phyloP scores from a whole-genome alignment of 2,329 filamentous ascomycete species.

The Chrysosporium keratinophilum region DNA sequence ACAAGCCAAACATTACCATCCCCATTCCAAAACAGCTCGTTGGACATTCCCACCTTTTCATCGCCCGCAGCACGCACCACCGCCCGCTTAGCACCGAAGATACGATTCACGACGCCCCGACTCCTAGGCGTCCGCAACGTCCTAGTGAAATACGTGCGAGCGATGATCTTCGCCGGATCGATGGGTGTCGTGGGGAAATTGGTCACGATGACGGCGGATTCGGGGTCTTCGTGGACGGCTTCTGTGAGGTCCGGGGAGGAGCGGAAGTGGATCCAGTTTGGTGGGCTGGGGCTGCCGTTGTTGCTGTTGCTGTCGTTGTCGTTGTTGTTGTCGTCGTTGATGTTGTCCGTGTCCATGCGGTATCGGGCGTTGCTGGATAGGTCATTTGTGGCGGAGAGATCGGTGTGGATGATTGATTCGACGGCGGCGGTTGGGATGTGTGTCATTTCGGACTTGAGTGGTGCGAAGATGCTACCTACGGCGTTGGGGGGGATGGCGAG shows the following conservation, averaged over 20 bases:
- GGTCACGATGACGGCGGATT: constrained; percentile 43
- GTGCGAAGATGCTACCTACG: constrained; percentile 40
- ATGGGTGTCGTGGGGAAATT: constrained; percentile 40
- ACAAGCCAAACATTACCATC: constrained; percentile 46
- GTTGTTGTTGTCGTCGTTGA: neutral
- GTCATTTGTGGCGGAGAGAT: constrained; percentile 17
- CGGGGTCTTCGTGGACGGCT: constrained; percentile 42
- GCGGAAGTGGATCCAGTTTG: constrained; percentile 29
- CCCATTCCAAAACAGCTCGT: constrained; percentile 42
- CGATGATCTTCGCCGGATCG: constrained; percentile 34
- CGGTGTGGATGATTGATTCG: constrained; percentile 40
- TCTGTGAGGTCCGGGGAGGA: constrained; percentile 38
- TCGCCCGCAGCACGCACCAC: neutral
- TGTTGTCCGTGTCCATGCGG: neutral
- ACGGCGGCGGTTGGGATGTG: constrained; percentile 42
- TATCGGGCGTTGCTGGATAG: neutral
- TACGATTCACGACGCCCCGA: constrained; percentile 38
- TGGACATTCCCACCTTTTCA: neutral
- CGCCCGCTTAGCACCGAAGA: constrained; percentile 28
- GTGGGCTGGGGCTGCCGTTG: constrained; percentile 13
- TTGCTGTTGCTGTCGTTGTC: neutral
- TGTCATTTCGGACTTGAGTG: constrained; percentile 30
- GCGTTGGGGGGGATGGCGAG: constrained; percentile 48
- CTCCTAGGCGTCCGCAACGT: constrained; percentile 44
- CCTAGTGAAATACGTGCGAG: constrained; percentile 42